Conservation (phyloP, 2,329 filamentous ascomycete genomes). For the Tolypocladium guangdongense region DNA sequence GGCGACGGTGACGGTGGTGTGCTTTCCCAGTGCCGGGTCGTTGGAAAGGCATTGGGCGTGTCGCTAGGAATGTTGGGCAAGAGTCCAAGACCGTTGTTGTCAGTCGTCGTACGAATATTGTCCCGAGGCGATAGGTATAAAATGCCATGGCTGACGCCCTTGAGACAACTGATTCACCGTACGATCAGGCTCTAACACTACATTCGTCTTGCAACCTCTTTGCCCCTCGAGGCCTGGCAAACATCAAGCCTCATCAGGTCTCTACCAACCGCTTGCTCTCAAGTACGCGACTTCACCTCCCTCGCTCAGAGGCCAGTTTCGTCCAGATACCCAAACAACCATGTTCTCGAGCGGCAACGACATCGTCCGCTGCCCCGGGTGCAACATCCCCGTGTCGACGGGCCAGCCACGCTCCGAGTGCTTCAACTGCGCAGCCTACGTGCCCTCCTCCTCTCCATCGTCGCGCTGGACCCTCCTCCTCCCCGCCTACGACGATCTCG, state of each 20-base stretch:
- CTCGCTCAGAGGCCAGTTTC: not conserved
- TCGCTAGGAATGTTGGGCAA: too few relatives aligned
- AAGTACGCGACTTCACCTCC: not conserved
- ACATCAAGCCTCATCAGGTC: not conserved
- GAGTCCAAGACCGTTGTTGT: not conserved
- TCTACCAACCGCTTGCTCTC: not conserved
- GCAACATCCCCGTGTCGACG: conserved; percentile 7
- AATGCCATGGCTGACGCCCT: not conserved
- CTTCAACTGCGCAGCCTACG: conserved; percentile 9
- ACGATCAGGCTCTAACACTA: too few relatives aligned
- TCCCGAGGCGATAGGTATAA: not conserved
- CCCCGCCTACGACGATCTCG: not conserved
- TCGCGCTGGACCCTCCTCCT: not conserved
- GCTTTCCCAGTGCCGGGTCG: not conserved
- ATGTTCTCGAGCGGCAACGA: conserved; percentile 5
- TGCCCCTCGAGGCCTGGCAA: not conserved
- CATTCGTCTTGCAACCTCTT: too few relatives aligned
- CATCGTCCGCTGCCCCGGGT: conserved; percentile 8
- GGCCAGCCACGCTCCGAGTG: conserved; percentile 9
- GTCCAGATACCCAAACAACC: not conserved
- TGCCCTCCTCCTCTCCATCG: not conserved
- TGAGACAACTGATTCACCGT: not conserved
- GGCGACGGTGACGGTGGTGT: not conserved
- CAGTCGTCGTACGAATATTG: not conserved
- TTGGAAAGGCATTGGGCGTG: not conserved